phyloP scores from a whole-genome alignment of 2,329 filamentous ascomycete genomes.

The Pseudogymnoascus sp. region DNA sequence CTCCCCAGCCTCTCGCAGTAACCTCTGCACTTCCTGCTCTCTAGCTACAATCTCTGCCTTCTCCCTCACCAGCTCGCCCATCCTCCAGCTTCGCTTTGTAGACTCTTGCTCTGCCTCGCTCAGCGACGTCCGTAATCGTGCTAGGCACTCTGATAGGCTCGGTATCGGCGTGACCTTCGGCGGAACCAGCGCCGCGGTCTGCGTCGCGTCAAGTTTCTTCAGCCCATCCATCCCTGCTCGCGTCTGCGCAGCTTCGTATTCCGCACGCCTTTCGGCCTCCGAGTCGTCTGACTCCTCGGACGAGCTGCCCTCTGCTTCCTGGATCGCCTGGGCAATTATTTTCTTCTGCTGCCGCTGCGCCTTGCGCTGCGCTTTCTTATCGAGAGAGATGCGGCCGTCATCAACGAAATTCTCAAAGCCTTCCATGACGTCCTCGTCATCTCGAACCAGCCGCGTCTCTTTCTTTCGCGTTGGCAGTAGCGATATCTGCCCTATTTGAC shows the following conservation, averaged over 20 bases:
- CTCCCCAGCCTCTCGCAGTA: constrained; percentile 73
- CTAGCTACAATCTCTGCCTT: constrained; percentile 58
- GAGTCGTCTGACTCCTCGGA: constrained; percentile 60
- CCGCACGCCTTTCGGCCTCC: constrained; percentile 62
- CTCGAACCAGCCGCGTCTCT: constrained; percentile 66
- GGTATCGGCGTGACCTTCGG: constrained; percentile 73
- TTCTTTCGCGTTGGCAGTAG: constrained; percentile 50
- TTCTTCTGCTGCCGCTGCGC: constrained; percentile 56
- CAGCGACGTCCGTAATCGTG: constrained; percentile 53
- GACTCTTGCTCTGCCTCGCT: constrained; percentile 55
- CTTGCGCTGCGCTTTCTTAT: constrained; percentile 69
- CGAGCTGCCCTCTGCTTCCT: constrained; percentile 61
- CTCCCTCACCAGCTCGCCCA: constrained; percentile 60
- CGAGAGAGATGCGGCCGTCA: constrained; percentile 70
- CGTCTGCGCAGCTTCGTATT: constrained; percentile 82
- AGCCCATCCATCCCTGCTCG: constrained; percentile 75
- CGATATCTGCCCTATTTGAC: constrained; percentile 15
- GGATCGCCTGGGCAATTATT: constrained; percentile 77
- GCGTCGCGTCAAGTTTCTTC: constrained; percentile 36
- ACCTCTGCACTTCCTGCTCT: constrained; percentile 69
- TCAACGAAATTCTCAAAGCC: constrained; percentile 89
- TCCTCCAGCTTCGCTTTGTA: constrained; percentile 48
- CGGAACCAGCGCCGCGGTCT: constrained; percentile 47
- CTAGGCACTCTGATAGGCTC: constrained; percentile 58
- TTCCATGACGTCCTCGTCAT: constrained; percentile 89